phyloP scores from a whole-genome alignment of 2,329 filamentous ascomycete genomes.

The Cyanodermella asteris region DNA sequence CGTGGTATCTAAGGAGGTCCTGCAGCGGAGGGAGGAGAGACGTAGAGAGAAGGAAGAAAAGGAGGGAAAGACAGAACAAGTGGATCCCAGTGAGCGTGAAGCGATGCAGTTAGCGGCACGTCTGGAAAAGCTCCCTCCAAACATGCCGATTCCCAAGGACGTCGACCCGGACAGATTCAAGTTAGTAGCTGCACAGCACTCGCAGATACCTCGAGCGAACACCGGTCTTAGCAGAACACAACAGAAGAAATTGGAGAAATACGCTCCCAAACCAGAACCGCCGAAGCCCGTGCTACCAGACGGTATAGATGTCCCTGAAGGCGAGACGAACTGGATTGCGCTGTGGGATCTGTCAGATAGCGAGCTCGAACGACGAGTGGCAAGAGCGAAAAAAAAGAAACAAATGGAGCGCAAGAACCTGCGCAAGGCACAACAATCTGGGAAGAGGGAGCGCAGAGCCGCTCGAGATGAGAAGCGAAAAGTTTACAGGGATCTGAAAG shows the following conservation, averaged over 20 bases:
- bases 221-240: conserved; percentile 7
- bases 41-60: conserved; percentile 5
- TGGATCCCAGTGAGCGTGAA: conserved; percentile 1
- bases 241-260: conserved; percentile 6
- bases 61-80: conserved; percentile 1
- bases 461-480: conserved; percentile 9
- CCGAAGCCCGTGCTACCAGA: conserved; percentile 12
- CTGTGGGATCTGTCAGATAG: conserved; percentile 15
- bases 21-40: conserved; percentile 8
- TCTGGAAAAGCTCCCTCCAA: neutral
- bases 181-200: neutral
- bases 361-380: conserved; percentile 11
- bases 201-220: neutral
- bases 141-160: neutral
- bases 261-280: conserved; percentile 6
- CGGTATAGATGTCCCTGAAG: conserved; percentile 10
- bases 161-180: conserved; percentile 2
- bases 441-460: conserved; percentile 13
- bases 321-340: conserved; percentile 13
- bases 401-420: conserved; percentile 8
- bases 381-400: conserved; percentile 6
- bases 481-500: conserved; percentile 8
- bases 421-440: conserved; percentile 7
- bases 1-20: conserved; percentile 10
- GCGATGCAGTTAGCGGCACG: neutral